A percentile compares a stretch with the other conserved stretches of the same genome.
These are phyloP conservation scores for Phytophthora crassamura DNA, from an alignment of 352 stramenopile species.

Conservation along the genomic window DNA sequence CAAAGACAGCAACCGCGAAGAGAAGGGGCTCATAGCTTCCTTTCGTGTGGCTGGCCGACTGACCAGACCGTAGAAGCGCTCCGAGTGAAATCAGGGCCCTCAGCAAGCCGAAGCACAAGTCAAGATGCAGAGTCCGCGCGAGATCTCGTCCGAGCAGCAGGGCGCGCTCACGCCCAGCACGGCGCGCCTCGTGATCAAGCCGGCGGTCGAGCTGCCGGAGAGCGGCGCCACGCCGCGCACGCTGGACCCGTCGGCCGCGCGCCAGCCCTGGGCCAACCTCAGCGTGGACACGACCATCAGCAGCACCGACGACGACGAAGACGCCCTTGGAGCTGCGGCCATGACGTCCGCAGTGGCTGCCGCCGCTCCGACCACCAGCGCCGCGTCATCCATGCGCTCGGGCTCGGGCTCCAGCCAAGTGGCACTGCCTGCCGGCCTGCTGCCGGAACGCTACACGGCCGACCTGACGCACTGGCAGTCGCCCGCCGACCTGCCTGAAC, in stretches of 20 bases:
- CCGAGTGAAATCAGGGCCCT: conserved; percentile 26
- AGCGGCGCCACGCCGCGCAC: conserved; percentile 58
- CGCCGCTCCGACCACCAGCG: conserved; percentile 24
- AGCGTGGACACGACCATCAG: conserved; percentile 63
- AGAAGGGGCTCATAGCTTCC: conserved; percentile 30
- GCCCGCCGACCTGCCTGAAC: conserved; percentile 79
- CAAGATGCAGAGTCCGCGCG: conserved; percentile 55
- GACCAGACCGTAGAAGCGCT: conserved; percentile 42
- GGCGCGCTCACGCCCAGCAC: conserved; percentile 73
- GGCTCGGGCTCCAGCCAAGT: conserved; percentile 50
- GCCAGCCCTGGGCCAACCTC: conserved; percentile 77
- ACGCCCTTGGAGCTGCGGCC: conserved; percentile 7
- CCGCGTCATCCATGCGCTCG: conserved; percentile 53
- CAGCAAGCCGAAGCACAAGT: too few relatives aligned
- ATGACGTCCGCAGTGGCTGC: neutral
- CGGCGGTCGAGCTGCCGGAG: conserved; percentile 35
- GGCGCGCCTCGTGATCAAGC: conserved; percentile 59
- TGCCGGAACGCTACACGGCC: conserved; percentile 79
- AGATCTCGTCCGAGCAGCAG: conserved; percentile 78
- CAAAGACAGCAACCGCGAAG: conserved; percentile 15
- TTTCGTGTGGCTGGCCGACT: conserved; percentile 18
- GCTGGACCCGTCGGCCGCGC: conserved; percentile 49
- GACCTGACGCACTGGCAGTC: conserved; percentile 88
- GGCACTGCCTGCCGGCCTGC: conserved; percentile 55
- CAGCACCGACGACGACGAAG: conserved; percentile 11